Evolutionary conservation across 805 yeast genomes (phyloP).

Genomic region (Maudiozyma barnettii): DNA sequence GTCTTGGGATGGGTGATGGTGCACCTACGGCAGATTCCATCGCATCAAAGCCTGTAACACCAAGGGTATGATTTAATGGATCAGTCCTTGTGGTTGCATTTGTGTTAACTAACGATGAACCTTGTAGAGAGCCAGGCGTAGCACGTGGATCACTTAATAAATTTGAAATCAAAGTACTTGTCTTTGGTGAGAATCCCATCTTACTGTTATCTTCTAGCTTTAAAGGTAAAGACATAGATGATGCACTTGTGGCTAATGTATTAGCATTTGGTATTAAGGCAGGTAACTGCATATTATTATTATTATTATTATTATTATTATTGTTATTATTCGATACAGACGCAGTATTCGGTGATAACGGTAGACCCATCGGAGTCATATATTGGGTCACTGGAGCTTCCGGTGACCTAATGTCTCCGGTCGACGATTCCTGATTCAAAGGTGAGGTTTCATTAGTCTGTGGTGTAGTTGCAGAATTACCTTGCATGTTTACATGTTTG

Average conservation of each 20-base stretch:
- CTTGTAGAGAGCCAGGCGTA: not conserved
- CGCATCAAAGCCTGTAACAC: not conserved
- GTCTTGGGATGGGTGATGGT: constrained; percentile 3
- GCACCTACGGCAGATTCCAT: not conserved
- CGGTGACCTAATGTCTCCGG: not conserved
- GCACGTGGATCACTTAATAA: not conserved
- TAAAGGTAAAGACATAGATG: not conserved
- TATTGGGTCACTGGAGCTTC: not conserved
- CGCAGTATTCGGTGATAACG: not conserved
- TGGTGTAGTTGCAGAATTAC: not conserved
- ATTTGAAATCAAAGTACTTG: not conserved
- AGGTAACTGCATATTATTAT: no score
- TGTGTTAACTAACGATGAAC: no score
- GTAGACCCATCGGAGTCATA: not conserved
- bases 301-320: no score
- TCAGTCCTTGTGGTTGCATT: no score
- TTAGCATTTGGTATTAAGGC: no score
- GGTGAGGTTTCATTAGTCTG: not conserved
- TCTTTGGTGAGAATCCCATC: not conserved
- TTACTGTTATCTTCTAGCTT: not conserved
- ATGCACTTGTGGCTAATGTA: not conserved
- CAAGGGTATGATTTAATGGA: not conserved
- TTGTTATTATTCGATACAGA: not conserved
- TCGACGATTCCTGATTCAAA: not conserved
- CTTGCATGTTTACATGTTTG: not conserved